Evolutionary conservation across 257 asterid species (phyloP), one percentile per base, ranked within the genome.

Genomic region (Nicotiana paniculata): DNA sequence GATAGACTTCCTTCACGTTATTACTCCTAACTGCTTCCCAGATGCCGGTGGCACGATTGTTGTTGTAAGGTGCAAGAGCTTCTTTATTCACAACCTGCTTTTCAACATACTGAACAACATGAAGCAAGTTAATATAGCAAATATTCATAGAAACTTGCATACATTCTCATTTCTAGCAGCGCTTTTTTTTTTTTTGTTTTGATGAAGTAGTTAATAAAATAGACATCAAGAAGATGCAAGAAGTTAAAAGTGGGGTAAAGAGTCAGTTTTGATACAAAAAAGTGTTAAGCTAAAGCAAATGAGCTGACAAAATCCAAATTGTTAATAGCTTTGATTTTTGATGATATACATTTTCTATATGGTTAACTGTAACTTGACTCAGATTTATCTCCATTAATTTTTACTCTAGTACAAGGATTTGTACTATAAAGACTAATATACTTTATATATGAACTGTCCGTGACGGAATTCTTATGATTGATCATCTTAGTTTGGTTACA

Each of bases 11-110:
- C 80, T 84, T 88, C 88, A 94, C 81, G 81, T 91, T 90, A 90
- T 93, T 89, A 85, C 89, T 84, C 88, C 69, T 84, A 64, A 96
- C 98, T 77, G 99, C 99, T 89, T 94, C 97, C 99, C 99, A 93
- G 85, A 91, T 85, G 84, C 89, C 65, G 59, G 83, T 81, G 62
- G 90, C 89, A 58, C 84, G 88, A 65, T 89, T 82, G 46, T 64
- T 66, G 64, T 80, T 74, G 84, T 84, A 79, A n/a, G 87, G 83
- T 77, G 81, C 35, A 28, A 72, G 79, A 79, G 89, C 89, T 82
- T 90, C 93, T 87, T 88, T 93, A 77, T 88, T 89, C 81, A 96
- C 77, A 82, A 93, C 85, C 85, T 91, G 89, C 87, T 93, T 96
- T 83, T 88, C 90, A 75, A 89, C 97, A 89, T 96, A 96, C 99